Percentiles rank a stretch among this genome's conserved stretches.
Evolutionary conservation across 805 yeast genomes (phyloP).

Genomic region (Candida khao-thaluensis): DNA sequence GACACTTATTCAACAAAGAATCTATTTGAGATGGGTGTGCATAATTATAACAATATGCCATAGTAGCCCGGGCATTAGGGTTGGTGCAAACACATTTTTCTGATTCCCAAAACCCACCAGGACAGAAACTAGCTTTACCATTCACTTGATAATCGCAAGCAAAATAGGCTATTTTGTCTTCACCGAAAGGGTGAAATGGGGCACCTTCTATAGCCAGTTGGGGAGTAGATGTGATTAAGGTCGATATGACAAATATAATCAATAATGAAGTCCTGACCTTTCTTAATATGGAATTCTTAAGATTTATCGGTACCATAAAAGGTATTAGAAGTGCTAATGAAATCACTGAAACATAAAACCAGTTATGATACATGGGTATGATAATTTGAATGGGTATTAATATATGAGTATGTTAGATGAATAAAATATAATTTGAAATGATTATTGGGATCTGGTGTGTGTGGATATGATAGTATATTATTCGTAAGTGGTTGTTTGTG

Average conservation of each 20-base stretch:
- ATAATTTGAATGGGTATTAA: no score
- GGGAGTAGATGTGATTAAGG: conserved; percentile 31
- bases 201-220: conserved; percentile 36
- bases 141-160: conserved; percentile 30
- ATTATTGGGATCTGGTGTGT: no score
- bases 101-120: conserved; percentile 14
- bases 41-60: conserved; percentile 32
- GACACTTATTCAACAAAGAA: conserved; percentile 27
- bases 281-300: conserved; percentile 44
- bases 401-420: no score
- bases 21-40: conserved; percentile 25
- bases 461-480: no score
- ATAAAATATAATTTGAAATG: no score
- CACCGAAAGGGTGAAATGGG: conserved; percentile 31
- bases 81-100: conserved; percentile 28
- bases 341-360: conserved; percentile 17
- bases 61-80: conserved; percentile 34
- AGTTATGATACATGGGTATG: conserved; percentile 18
- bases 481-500: no score
- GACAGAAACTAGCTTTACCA: conserved; percentile 22
- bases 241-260: conserved; percentile 20
- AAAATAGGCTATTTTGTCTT: conserved; percentile 27
- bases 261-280: conserved; percentile 21
- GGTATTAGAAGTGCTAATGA: conserved; percentile 18
- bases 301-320: conserved; percentile 39